Evolutionary conservation across 2,329 filamentous ascomycete species (phyloP).

Genomic region (Alternaria infectoria): DNA sequence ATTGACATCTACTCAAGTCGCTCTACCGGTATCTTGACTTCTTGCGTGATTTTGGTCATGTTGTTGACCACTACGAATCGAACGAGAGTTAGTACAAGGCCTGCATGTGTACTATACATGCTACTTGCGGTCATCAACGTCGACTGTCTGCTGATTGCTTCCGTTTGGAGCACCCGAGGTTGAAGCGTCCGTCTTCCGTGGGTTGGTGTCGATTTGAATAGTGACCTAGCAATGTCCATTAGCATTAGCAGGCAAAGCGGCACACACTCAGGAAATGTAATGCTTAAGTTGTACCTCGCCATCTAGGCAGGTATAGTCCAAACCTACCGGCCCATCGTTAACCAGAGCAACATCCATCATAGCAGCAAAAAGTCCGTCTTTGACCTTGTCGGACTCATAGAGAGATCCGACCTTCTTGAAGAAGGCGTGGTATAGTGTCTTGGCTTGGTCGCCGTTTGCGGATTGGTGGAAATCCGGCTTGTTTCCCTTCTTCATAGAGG

Average conservation of each 20-base stretch:
- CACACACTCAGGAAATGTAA: neutral
- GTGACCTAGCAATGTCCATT: slow-evolving; percentile 50
- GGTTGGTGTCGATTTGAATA: slow-evolving; percentile 56
- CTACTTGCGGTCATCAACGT: slow-evolving; percentile 29
- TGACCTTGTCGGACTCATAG: slow-evolving; percentile 77
- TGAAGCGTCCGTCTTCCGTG: slow-evolving; percentile 48
- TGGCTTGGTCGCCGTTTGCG: slow-evolving; percentile 77
- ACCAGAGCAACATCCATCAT: slow-evolving; percentile 98
- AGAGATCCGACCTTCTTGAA: slow-evolving; percentile 74
- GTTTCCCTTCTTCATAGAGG: slow-evolving; percentile 91
- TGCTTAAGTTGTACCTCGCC: slow-evolving; percentile 58
- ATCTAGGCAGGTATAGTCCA: slow-evolving; percentile 63
- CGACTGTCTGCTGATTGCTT: slow-evolving; percentile 17
- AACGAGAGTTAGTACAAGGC: neutral
- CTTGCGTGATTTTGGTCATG: slow-evolving; percentile 40
- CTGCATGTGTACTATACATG: neutral
- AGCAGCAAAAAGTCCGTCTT: slow-evolving; percentile 96
- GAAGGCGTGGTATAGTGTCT: slow-evolving; percentile 83
- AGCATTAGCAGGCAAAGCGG: neutral
- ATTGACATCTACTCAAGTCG: slow-evolving; percentile 35
- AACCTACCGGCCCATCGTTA: slow-evolving; percentile 79
- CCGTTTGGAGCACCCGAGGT: slow-evolving; percentile 17
- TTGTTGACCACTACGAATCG: slow-evolving; percentile 28
- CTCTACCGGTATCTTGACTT: slow-evolving; percentile 43
- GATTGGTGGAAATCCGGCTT: slow-evolving; percentile 96